phyloP scores from a whole-genome alignment of 179 eudicot genomes.

The Beta macrorhiza region DNA sequence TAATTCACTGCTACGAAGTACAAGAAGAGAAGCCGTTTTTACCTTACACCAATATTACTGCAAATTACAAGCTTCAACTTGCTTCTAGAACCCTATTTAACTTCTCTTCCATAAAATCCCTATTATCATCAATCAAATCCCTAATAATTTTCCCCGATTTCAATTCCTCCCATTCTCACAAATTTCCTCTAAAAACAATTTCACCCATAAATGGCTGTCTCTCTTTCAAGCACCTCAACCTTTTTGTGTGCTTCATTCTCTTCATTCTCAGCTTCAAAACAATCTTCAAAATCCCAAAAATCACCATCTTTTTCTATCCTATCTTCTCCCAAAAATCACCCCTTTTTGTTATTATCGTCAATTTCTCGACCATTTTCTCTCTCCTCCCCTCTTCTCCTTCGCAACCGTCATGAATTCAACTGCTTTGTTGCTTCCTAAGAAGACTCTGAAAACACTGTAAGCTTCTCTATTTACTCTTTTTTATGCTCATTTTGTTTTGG shows the following conservation, averaged over 20 bases:
- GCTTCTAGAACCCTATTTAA: not conserved
- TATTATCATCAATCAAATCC: too few relatives aligned
- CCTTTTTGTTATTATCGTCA: constrained; percentile 6
- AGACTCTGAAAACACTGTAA: constrained; percentile 18
- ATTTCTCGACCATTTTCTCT: constrained; percentile 3
- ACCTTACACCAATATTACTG: too few relatives aligned
- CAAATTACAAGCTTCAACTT: not conserved
- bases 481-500: too few relatives aligned
- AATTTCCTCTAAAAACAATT: not conserved
- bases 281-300: constrained; percentile 21
- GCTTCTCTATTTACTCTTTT: too few relatives aligned
- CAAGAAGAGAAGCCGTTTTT: too few relatives aligned
- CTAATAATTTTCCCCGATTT: too few relatives aligned
- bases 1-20: too few relatives aligned
- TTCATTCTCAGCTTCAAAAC: constrained; percentile 3
- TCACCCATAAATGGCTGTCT: constrained; percentile 31
- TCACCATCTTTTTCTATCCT: constrained; percentile 1
- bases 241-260: constrained; percentile 21
- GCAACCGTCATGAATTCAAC: constrained; percentile 8
- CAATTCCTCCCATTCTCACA: not conserved
- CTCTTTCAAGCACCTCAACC: constrained; percentile 22
- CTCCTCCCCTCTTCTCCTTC: constrained; percentile 17
- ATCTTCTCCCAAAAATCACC: constrained; percentile 4
- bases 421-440: constrained; percentile 19
- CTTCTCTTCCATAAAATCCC: too few relatives aligned